phyloP scores from a whole-genome alignment of 257 asterid genomes.

The Solanum clarkiae region DNA sequence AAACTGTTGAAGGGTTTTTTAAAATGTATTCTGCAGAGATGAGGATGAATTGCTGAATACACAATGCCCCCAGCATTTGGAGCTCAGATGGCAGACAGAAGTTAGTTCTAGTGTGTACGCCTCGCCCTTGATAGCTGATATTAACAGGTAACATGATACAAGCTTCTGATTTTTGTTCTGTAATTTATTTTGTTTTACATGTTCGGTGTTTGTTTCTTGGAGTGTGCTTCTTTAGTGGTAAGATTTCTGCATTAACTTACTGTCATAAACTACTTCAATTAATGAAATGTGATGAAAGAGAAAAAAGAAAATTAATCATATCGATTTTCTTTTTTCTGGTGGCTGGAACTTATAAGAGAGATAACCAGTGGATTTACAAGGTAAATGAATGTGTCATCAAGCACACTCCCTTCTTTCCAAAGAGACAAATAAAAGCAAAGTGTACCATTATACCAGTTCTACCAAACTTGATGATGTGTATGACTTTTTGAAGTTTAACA shows the following conservation, averaged over 20 bases:
- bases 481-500: background rate
- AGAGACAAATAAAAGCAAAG: background rate
- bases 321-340: background rate
- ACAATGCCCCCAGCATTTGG: slow-evolving; percentile 94
- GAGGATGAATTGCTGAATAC: slow-evolving; percentile 88
- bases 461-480: background rate
- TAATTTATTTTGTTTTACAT: background rate
- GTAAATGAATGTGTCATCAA: background rate
- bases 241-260: background rate
- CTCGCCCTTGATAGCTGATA: slow-evolving; percentile 85
- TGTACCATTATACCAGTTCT: background rate
- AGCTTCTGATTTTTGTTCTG: background rate
- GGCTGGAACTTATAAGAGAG: background rate
- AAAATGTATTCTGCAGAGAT: slow-evolving; percentile 28
- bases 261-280: background rate
- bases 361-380: background rate
- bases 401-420: background rate
- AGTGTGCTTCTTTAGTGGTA: background rate
- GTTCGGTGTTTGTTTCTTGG: background rate
- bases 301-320: background rate
- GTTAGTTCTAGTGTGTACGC: slow-evolving; percentile 98
- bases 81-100: slow-evolving; percentile 97
- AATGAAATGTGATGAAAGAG: background rate
- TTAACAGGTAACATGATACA: slow-evolving; percentile 54
- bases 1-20: background rate